Percentiles rank a stretch among this genome's conserved stretches.
Conservation (phyloP, 2,329 filamentous ascomycete species). For the Didymella pomorum region DNA sequence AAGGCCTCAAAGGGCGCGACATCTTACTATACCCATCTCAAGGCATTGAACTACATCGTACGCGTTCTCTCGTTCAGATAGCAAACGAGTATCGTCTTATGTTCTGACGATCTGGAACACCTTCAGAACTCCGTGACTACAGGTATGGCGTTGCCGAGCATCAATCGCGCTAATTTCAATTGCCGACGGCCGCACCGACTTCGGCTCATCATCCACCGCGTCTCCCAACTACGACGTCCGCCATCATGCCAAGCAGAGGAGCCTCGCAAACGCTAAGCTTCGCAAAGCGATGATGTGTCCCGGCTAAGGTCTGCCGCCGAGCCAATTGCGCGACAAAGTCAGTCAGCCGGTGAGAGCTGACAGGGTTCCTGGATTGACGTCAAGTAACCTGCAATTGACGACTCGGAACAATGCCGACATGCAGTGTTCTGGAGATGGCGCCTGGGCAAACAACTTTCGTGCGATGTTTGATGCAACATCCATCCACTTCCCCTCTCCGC, state of each 20-base stretch:
- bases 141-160: neutral
- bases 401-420: conserved; percentile 13
- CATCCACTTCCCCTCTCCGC: conserved; percentile 26
- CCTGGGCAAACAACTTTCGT: conserved; percentile 7
- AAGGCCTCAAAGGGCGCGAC: neutral
- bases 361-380: conserved; percentile 10
- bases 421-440: conserved; percentile 2
- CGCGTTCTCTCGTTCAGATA: neutral
- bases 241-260: conserved; percentile 11
- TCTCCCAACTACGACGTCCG: conserved; percentile 1
- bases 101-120: neutral
- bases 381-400: conserved; percentile 3
- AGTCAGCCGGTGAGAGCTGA: neutral
- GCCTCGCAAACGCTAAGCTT: conserved; percentile 15
- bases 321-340: neutral
- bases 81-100: neutral
- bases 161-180: neutral
- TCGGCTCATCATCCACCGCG: conserved; percentile 12
- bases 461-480: conserved; percentile 13
- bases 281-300: conserved; percentile 17
- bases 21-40: conserved; percentile 2
- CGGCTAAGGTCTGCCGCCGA: neutral
- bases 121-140: neutral
- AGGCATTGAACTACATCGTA: neutral
- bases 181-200: conserved; percentile 6